phyloP scores from a whole-genome alignment of 768 basidiomycete species.

The Collybiopsis luxurians region DNA sequence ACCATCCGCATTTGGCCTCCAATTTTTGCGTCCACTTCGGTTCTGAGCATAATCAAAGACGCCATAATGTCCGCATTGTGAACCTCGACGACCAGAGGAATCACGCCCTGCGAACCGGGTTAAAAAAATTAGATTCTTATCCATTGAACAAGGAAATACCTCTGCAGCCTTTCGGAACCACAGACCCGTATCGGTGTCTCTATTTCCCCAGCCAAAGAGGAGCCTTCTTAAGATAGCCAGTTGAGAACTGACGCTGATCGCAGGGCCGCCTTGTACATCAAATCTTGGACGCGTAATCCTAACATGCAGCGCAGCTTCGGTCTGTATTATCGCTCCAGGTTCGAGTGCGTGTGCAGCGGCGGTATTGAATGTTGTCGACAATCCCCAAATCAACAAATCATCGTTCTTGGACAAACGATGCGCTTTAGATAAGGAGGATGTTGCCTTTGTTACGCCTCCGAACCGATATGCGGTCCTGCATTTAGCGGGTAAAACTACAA shows the following conservation, averaged over 20 bases:
- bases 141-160: conserved; percentile 25
- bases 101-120: conserved; percentile 46
- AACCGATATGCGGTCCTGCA: conserved; percentile 60
- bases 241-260: conserved; percentile 62
- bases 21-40: conserved; percentile 57
- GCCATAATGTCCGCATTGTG: conserved; percentile 75
- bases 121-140: neutral
- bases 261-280: conserved; percentile 19
- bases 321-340: conserved; percentile 57
- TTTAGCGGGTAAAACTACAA: neutral
- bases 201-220: conserved; percentile 51
- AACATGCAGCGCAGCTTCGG: conserved; percentile 63
- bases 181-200: conserved; percentile 43
- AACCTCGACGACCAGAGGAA: conserved; percentile 67
- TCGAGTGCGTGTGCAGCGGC: conserved; percentile 57
- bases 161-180: conserved; percentile 59
- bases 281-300: conserved; percentile 42
- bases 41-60: conserved; percentile 63
- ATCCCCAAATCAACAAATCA: conserved; percentile 47
- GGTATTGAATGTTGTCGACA: conserved; percentile 62
- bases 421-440: conserved; percentile 46
- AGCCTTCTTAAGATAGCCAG: conserved; percentile 62
- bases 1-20: conserved; percentile 60
- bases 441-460: conserved; percentile 67
- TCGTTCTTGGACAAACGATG: conserved; percentile 31